Evolutionary conservation across 805 yeast genomes (phyloP).

Genomic region (Schwanniomyces yamadae): DNA sequence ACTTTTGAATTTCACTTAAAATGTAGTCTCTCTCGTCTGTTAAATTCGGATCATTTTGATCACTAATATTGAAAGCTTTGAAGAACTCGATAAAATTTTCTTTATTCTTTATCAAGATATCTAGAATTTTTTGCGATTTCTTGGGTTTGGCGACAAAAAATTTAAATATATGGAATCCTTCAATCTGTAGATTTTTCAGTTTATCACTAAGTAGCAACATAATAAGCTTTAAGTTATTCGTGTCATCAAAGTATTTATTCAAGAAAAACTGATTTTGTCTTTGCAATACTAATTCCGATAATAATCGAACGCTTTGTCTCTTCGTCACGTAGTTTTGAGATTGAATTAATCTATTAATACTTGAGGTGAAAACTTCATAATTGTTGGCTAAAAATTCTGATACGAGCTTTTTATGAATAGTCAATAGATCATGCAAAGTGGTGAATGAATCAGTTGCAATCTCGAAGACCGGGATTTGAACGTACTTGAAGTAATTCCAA

Average conservation of each 20-base stretch:
- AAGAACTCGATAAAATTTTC: conserved; percentile 72
- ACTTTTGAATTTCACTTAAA: conserved; percentile 64
- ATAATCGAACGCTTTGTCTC: conserved; percentile 79
- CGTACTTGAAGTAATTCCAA: conserved; percentile 84
- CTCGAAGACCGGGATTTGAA: conserved; percentile 77
- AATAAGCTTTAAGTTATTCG: conserved; percentile 78
- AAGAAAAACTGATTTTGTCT: conserved; percentile 71
- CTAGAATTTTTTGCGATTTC: conserved; percentile 74
- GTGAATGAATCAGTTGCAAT: conserved; percentile 87
- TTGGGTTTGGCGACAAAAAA: conserved; percentile 96
- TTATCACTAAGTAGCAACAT: conserved; percentile 87
- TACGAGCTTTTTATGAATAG: conserved; percentile 66
- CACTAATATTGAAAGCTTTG: conserved; percentile 58
- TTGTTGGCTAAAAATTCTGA: conserved; percentile 66
- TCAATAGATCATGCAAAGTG: conserved; percentile 68
- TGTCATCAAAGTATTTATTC: conserved; percentile 73
- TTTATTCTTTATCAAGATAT: conserved; percentile 81
- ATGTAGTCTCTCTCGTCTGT: conserved; percentile 81
- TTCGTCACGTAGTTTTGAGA: conserved; percentile 88
- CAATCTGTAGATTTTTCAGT: conserved; percentile 83
- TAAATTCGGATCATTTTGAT: conserved; percentile 64
- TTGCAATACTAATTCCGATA: conserved; percentile 68
- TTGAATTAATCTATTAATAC: conserved; percentile 68
- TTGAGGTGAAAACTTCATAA: conserved; percentile 54
- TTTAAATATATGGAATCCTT: conserved; percentile 91